phyloP scores from a whole-genome alignment of 805 yeast species.

The Naumovozyma dairenensis region DNA sequence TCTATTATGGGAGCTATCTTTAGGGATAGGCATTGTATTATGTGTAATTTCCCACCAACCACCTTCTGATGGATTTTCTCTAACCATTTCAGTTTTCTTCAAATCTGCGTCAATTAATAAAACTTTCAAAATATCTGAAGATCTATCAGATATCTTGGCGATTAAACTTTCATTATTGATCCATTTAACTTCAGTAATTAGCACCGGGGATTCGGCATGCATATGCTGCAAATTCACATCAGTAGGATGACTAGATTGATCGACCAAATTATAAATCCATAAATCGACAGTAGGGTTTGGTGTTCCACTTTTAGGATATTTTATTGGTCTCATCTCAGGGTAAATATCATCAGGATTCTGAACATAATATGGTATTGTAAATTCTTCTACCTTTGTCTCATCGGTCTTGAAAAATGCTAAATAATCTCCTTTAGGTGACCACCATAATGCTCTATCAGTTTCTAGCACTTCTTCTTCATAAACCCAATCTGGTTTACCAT shows the following conservation, averaged over 20 bases:
- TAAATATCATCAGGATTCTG: conserved; percentile 45
- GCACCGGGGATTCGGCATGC: conserved; percentile 29
- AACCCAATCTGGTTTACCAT: conserved; percentile 92
- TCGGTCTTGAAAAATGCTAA: conserved; percentile 58
- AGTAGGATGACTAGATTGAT: conserved; percentile 30
- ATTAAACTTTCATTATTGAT: conserved; percentile 45
- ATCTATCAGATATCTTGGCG: conserved; percentile 54
- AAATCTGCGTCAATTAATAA: conserved; percentile 39
- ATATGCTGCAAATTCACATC: conserved; percentile 36
- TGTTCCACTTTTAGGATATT: conserved; percentile 80
- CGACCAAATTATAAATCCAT: conserved; percentile 34
- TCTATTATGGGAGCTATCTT: conserved; percentile 35
- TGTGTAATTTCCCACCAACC: conserved; percentile 77
- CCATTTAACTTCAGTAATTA: conserved; percentile 67
- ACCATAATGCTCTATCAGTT: conserved; percentile 68
- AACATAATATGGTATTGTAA: conserved; percentile 65
- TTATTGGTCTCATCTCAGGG: conserved; percentile 51
- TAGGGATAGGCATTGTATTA: conserved; percentile 49
- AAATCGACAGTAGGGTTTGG: conserved; percentile 60
- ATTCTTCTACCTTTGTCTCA: conserved; percentile 65
- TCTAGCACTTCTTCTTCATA: conserved; percentile 83
- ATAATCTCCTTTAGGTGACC: conserved; percentile 69
- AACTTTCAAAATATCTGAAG: conserved; percentile 53
- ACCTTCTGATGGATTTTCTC: conserved; percentile 42
- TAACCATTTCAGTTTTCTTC: conserved; percentile 31